Conservation (phyloP, 805 yeast genomes). For the Pichia heedii region DNA sequence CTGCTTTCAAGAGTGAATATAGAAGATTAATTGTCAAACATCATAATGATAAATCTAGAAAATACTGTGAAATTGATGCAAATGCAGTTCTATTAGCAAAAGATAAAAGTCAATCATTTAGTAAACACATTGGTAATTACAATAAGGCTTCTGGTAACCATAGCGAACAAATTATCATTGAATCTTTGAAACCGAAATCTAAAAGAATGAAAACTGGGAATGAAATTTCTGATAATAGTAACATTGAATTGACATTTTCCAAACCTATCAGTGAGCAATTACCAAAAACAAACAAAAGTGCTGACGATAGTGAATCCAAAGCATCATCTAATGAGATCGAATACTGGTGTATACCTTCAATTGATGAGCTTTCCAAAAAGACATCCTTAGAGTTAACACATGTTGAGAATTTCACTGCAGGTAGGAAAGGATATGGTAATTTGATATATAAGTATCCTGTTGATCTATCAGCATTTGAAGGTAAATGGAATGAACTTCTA, state of each 20-base stretch:
- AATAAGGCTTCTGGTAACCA: not conserved
- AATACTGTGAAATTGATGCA: slow-evolving; percentile 25
- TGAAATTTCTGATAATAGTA: too few species aligned
- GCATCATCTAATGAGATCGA: slow-evolving; percentile 21
- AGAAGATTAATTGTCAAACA: slow-evolving; percentile 20
- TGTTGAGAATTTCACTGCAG: slow-evolving; percentile 58
- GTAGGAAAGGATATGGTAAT: slow-evolving; percentile 60
- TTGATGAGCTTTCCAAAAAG: slow-evolving; percentile 37
- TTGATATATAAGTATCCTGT: slow-evolving; percentile 59
- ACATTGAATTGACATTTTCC: not conserved
- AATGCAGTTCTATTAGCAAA: slow-evolving; percentile 19
- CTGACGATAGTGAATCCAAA: not conserved
- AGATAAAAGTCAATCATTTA: not conserved
- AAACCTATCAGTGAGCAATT: slow-evolving; percentile 4
- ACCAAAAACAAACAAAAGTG: not conserved
- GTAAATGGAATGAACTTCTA: slow-evolving; percentile 31
- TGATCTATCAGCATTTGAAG: slow-evolving; percentile 49
- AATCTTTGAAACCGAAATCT: not conserved
- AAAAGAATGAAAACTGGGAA: not conserved
- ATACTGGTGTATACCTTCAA: slow-evolving; percentile 69
- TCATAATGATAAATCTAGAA: slow-evolving; percentile 19
- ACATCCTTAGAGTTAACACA: slow-evolving; percentile 40
- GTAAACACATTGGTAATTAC: not conserved
- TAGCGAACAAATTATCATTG: not conserved
- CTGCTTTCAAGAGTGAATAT: slow-evolving; percentile 17